Base-by-base conservation (phyloP, 1,284 basidiomycete genomes). In the Sporisorium graminicola region DNA sequence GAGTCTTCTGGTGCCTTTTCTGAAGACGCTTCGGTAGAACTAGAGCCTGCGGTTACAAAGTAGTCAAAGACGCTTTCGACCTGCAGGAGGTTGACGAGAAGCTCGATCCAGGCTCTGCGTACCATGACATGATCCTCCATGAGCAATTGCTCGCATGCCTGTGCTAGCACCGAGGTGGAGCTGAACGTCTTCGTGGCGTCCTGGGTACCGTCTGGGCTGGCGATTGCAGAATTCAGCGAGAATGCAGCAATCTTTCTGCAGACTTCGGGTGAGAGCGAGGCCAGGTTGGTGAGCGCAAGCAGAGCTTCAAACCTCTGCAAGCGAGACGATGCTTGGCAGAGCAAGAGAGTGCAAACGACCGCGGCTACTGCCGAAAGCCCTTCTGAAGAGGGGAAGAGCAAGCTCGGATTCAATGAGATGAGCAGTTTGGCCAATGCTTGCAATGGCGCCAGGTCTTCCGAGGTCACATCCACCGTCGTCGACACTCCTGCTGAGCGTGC, bases 261-360 rank as follows among this genome's bases (percentile, higher is more conserved):
- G 26, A 78, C 44, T 7, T 63, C 62, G 9, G 70, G 65, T 7
- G 65, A 64, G 9, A 82, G 59, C n/a, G 93, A 94, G 1, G 95
- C 91, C 37, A 99, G 87, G 84, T 99, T 99, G 5, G 96, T 99
- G 53, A 99, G 89, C 1, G 95, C 95, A 93, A 99, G 95, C 71
- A 95, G 88, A 3, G 91, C 90, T 86, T 99, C 96, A 82, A 99
- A 99, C 49, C 90, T 89, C 82, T 98, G 94, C 16, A 98, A 88
- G 0, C 94, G 90, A 0, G 89, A 88, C 0, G 90, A 86, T 78
- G 92, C 8, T 22, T 50, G 52, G 9, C 63, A 59, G 5, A 82
- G 71, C 53, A 69, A 63, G 5, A 84, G 72, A 6, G 54, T 54
- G 50, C 57, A 71, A 20, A 81, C 53, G 62, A 74, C 54, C 9